Evolutionary conservation across 2,329 filamentous ascomycete species (phyloP), one percentile per base, ranked within the genome.

Genomic region (Ophiostoma triangulosporum): DNA sequence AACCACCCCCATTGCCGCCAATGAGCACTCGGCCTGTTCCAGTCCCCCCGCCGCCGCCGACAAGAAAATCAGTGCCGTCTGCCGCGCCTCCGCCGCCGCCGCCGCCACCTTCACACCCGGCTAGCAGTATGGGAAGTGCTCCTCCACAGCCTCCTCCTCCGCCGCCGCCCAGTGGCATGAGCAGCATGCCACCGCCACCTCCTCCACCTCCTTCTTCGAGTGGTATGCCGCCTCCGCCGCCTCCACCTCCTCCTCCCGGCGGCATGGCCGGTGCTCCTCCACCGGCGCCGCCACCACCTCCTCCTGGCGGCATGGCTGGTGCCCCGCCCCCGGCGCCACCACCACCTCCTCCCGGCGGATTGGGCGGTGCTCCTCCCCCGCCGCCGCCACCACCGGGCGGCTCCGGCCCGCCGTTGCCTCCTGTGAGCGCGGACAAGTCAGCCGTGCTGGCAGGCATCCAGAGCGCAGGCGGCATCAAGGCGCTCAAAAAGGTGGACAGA

Each of bases 401-500:
- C n/a, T 72, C 77, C 26, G 71, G 72, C 1, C 75, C 79, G 2
- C 68, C 67, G 3, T 59, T 72, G 14, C 70, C 74, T 3, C 57
- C 66, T 11, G 67, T 68, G 32, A 73, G 74, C 35, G 58, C 67
- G 51, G 68, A 68, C 56, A 82, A 77, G 60, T 72, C 73, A 58
- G 84, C 80, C 53, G 69, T 88, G 64, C 71, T 86, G 59, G 83
- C 81, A 45, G 79, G 84, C 62, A 93, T 93, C 58, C 82, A 86
- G 58, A 80, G 79, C 50, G 78, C 81, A 14, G 81, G 81, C 40
- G 81, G 81, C 56, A 79, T 84, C 57, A 77, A 71, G 24, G 71
- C 81, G 22, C 73, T 93, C 62, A 88, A 83, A 69, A 91, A 90
- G 69, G 85, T 91, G 31, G 81, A 85, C 58, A 76, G 80, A 57